Evolutionary conservation across 1,284 basidiomycete species (phyloP), one percentile per base, ranked within the genome.

Genomic region (Sporisorium exsertum): DNA sequence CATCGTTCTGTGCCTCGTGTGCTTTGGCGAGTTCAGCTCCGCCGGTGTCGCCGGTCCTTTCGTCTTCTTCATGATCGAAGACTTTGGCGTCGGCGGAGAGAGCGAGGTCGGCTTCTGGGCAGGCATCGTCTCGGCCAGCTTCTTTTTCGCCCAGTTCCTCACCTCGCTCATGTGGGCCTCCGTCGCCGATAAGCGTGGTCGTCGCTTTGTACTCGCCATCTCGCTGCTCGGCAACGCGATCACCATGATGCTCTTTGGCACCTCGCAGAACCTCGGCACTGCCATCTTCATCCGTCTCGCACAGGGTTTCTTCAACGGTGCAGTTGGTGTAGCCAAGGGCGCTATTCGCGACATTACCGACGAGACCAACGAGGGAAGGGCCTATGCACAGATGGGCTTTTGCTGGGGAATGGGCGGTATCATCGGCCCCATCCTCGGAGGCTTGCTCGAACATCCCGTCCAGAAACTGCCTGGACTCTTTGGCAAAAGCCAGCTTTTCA

Each of bases 271-370:
- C 26, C 68, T 85, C 12, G 53, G 65, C 22, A 72, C 95, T 85
- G 96, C 95, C 4, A 91, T 98, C 60, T 91, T 89, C 51, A 91
- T 96, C 40, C 90, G 96, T n/a, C 88, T 99, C 6, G 89, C 94
- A 29, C 96, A 99, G 86, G 96, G 96, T 27, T 90, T 98, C 47
- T 99, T 98, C 84, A 95, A 93, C 12, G 96, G 96, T 18, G 93
- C 94, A 16, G 92, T 97, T 37, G 95, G 94, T 32, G 95, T 97
- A 20, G 94, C 94, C n/a, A n/a, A 81, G 46, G 94, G 94, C 22
- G 93, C 92, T 8, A 91, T 99, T 47, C 88, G 93, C 24, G 92
- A 92, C 70, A 89, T 99, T 64, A 96, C 96, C 0, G 94, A 96
- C 79, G 87, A 90, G 43, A 93, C 91, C 61, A 97, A 97, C 85